A percentile compares a stretch with the other conserved stretches of the same genome.
Evolutionary conservation across 805 yeast genomes (phyloP).

Genomic region (Candida hungchunana): DNA sequence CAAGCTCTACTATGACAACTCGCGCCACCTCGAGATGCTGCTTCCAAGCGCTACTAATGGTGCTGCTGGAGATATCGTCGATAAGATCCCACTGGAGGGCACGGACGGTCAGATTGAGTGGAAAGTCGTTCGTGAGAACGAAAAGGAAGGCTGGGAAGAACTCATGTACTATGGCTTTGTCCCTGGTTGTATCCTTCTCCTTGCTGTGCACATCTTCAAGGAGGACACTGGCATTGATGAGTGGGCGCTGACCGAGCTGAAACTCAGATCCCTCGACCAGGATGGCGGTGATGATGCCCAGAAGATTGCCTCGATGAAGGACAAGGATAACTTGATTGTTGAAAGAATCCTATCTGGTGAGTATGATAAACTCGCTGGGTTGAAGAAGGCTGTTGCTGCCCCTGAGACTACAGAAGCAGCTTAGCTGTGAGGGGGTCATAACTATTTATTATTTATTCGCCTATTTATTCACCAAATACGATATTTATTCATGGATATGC

Average conservation of each 20-base stretch:
- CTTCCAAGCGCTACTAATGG: conserved; percentile 41
- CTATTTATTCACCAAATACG: too few relatives aligned
- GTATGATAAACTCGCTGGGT: conserved; percentile 64
- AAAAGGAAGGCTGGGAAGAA: conserved; percentile 83
- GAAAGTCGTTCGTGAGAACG: conserved; percentile 70
- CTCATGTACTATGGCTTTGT: conserved; percentile 67
- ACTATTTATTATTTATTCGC: too few relatives aligned
- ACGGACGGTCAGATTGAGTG: conserved; percentile 75
- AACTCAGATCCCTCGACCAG: conserved; percentile 70
- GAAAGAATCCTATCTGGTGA: conserved; percentile 82
- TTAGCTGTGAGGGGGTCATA: too few relatives aligned
- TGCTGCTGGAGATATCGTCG: conserved; percentile 62
- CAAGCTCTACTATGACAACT: conserved; percentile 56
- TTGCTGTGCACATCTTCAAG: conserved; percentile 47
- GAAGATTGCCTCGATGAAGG: conserved; percentile 51
- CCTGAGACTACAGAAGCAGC: too few relatives aligned
- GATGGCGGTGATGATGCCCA: conserved; percentile 48
- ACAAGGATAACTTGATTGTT: conserved; percentile 72
- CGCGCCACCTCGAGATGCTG: conserved; percentile 53
- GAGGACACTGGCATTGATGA: conserved; percentile 50
- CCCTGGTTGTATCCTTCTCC: conserved; percentile 60
- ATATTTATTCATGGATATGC: too few relatives aligned
- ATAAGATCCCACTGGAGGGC: conserved; percentile 80
- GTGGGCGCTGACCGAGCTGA: conserved; percentile 83
- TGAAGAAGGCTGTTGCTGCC: too few relatives aligned